Conservation (phyloP, 2,329 filamentous ascomycete species). For the Alternaria atra region DNA sequence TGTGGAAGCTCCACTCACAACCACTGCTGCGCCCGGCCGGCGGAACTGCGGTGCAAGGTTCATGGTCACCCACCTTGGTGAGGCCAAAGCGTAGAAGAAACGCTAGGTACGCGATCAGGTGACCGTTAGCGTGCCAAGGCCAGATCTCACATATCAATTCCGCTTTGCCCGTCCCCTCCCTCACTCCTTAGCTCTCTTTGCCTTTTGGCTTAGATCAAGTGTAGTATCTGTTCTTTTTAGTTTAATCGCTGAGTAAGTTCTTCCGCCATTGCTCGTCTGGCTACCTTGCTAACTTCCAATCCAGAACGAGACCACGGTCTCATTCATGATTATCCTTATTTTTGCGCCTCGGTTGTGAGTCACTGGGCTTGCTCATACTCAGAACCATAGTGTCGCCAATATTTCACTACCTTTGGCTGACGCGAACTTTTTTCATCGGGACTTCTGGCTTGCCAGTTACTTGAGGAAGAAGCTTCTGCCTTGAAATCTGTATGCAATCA, state of each 20-base stretch:
- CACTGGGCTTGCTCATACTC: conserved; percentile 9
- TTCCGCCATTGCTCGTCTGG: no score
- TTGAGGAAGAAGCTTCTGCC: not conserved
- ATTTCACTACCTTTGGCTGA: not conserved
- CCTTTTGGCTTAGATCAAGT: conserved; percentile 7
- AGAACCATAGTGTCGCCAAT: not conserved
- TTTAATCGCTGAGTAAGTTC: conserved; percentile 1
- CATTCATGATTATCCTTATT: not conserved
- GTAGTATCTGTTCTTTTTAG: conserved; percentile 7
- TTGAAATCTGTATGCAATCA: no score
- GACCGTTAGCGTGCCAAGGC: not conserved
- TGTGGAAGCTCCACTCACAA: not conserved
- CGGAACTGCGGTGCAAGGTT: not conserved
- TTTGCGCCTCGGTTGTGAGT: not conserved
- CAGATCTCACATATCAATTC: not conserved
- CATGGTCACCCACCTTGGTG: not conserved
- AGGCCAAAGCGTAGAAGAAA: not conserved
- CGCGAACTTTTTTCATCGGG: not conserved
- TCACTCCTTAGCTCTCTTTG: not conserved
- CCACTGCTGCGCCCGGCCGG: not conserved
- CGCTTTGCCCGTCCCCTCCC: not conserved
- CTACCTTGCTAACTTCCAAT: not conserved
- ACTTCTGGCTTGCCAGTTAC: not conserved
- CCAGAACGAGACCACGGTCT: not conserved
- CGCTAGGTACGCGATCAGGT: not conserved